These are phyloP conservation scores for Saccharomycopsis capsularis DNA, from an alignment of 805 yeast species.

Conservation along the genomic window DNA sequence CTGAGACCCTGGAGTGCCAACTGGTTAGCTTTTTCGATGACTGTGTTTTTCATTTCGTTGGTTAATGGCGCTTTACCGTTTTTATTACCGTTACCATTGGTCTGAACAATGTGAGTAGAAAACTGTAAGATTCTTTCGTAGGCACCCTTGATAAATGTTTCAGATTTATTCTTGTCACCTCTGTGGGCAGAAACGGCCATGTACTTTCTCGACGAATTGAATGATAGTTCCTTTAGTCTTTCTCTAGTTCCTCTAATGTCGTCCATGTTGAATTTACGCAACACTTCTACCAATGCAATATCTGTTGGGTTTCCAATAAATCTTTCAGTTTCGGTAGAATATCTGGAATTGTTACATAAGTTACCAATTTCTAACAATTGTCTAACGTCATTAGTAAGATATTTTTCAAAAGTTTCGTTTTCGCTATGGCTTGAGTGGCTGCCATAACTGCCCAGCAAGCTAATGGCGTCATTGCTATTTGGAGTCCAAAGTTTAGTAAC, in stretches of 20 bases:
- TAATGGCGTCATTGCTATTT: background rate
- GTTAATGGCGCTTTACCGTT: constrained; percentile 36
- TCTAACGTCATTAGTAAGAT: constrained; percentile 48
- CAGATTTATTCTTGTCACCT: constrained; percentile 50
- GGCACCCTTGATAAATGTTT: constrained; percentile 84
- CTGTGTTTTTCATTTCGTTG: constrained; percentile 29
- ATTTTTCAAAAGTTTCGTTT: constrained; percentile 31
- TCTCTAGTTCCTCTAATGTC: constrained; percentile 59
- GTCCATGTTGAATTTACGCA: constrained; percentile 60
- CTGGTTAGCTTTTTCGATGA: constrained; percentile 49
- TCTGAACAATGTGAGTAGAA: constrained; percentile 46
- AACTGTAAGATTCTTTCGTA: constrained; percentile 60
- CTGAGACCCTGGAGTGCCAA: constrained; percentile 83
- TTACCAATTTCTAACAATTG: constrained; percentile 58
- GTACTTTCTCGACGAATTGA: constrained; percentile 75
- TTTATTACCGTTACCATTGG: background rate
- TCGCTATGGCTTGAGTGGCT: background rate
- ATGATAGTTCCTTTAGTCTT: constrained; percentile 71
- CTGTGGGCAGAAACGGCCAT: constrained; percentile 74
- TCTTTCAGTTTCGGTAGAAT: constrained; percentile 58
- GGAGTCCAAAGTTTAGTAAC: constrained; percentile 54
- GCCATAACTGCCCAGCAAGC: background rate
- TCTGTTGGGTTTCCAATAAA: constrained; percentile 92
- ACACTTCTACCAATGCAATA: constrained; percentile 75
- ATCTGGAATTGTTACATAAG: constrained; percentile 69